Evolutionary conservation across 371 early-diverging fungal species (phyloP).

Genomic region (Rhizopus arrhizus): DNA sequence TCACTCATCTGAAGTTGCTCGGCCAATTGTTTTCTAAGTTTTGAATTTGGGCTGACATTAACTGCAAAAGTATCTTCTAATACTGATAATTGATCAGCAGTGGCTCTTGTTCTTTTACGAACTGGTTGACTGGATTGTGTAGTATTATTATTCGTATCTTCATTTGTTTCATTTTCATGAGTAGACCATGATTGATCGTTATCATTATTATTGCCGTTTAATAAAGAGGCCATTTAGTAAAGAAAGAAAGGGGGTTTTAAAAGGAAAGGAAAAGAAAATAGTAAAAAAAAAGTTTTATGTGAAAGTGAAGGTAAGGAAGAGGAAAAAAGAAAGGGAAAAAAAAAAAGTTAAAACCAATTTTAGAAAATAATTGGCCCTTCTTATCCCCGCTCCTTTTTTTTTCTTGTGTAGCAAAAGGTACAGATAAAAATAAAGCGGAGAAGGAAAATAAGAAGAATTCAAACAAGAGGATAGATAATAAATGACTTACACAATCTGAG

Average conservation of each 20-base stretch:
- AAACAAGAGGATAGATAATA: no score
- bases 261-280: constrained; percentile 10
- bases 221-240: constrained; percentile 7
- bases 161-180: constrained; percentile 2
- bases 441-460: no score
- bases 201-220: constrained; percentile 1
- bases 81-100: constrained; percentile 74
- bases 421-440: no score
- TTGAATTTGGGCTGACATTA: constrained; percentile 74
- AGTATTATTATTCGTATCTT: constrained; percentile 6
- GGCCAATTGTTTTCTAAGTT: constrained; percentile 83
- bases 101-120: constrained; percentile 73
- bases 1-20: constrained; percentile 89
- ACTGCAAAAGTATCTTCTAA: constrained; percentile 76
- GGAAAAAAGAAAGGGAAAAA: background rate
- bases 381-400: no score
- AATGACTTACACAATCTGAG: no score
- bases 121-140: constrained; percentile 15
- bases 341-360: background rate
- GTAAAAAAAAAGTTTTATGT: constrained; percentile 1
- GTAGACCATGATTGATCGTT: constrained; percentile 8
- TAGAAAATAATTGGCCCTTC: no score
- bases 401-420: no score
- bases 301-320: background rate
- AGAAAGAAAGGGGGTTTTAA: constrained; percentile 7